A percentile compares a stretch with the other conserved stretches of the same genome.
Evolutionary conservation across 106 monocot genomes (phyloP).

Genomic region (Allium fistulosum): DNA sequence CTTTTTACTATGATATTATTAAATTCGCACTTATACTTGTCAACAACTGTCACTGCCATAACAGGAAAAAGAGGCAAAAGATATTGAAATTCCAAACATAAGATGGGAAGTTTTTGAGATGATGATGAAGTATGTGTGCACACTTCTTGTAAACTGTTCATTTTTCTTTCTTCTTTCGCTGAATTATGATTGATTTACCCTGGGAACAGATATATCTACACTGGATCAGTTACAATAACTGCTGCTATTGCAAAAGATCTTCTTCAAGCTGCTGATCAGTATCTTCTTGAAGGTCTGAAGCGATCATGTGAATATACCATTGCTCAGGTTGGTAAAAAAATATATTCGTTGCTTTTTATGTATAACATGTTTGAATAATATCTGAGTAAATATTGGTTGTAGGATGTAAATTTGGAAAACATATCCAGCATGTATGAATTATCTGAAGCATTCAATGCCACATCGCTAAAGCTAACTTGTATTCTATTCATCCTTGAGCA

Average conservation of each 20-base stretch:
- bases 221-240: constrained; percentile 66
- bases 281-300: constrained; percentile 89
- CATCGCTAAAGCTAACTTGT: too few relatives aligned
- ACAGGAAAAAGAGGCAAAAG: constrained; percentile 86
- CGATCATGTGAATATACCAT: constrained; percentile 85
- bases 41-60: not conserved
- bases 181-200: not conserved
- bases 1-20: not conserved
- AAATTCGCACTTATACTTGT: not conserved
- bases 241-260: constrained; percentile 79
- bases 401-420: too few relatives aligned
- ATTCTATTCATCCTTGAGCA: too few relatives aligned
- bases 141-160: not conserved
- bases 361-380: not conserved
- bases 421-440: too few relatives aligned
- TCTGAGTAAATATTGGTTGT: not conserved
- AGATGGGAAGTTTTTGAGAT: constrained; percentile 87
- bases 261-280: constrained; percentile 90
- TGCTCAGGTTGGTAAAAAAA: constrained; percentile 43
- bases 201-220: constrained; percentile 78
- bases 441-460: too few relatives aligned
- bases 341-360: not conserved
- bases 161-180: not conserved
- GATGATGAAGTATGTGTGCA: constrained; percentile 79
- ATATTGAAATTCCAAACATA: constrained; percentile 96